Percentiles rank a stretch among this genome's conserved stretches.
Conservation (phyloP, 805 yeast species). For the Metschnikowia arizonensis region DNA sequence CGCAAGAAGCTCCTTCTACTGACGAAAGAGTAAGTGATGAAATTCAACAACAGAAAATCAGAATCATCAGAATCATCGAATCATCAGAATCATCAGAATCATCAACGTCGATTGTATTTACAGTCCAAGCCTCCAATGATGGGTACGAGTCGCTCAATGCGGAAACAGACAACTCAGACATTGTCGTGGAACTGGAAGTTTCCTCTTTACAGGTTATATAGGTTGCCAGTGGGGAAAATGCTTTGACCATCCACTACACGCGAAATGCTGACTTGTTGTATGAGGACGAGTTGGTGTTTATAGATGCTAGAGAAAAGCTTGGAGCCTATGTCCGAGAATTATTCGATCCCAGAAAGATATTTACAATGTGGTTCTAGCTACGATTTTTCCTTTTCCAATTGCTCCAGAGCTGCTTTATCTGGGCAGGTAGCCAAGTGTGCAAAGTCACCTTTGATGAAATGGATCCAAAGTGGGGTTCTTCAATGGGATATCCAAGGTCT, state of each 20-base stretch:
- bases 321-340: slow-evolving; percentile 83
- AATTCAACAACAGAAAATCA: no score
- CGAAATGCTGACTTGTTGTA: slow-evolving; percentile 80
- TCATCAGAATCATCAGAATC: no score
- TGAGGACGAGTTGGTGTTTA: slow-evolving; percentile 77
- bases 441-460: slow-evolving; percentile 47
- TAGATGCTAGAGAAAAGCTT: slow-evolving; percentile 90
- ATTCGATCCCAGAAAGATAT: slow-evolving; percentile 74
- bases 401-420: slow-evolving; percentile 13
- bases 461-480: slow-evolving; percentile 79
- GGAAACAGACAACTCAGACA: no score
- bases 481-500: slow-evolving; percentile 84
- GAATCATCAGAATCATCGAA: no score
- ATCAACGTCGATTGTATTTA: no score
- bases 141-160: no score
- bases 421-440: slow-evolving; percentile 38
- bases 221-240: slow-evolving; percentile 89
- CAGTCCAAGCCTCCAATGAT: no score
- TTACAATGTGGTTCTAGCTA: slow-evolving; percentile 86
- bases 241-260: slow-evolving; percentile 89
- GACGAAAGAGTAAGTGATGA: no score
- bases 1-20: no score
- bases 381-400: slow-evolving; percentile 6
- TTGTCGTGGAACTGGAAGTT: no score
- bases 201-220: no score